A percentile compares a stretch with the other conserved stretches of the same genome.
phyloP scores from a whole-genome alignment of 345 rosid genomes.

The Euphorbia peplus region DNA sequence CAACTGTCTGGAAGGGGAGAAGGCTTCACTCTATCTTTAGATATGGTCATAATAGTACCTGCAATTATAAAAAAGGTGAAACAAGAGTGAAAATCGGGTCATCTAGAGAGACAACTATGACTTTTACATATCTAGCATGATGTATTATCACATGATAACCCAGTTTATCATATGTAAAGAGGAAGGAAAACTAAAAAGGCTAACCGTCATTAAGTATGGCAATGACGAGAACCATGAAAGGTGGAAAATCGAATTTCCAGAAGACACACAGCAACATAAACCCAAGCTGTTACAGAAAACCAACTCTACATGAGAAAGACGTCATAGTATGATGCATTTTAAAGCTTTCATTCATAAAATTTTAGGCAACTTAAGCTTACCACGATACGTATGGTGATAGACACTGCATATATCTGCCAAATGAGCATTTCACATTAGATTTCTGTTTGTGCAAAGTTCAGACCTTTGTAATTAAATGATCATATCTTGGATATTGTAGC shows the following conservation, averaged over 20 bases:
- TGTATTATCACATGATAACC: too few relatives aligned
- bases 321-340: neutral
- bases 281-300: constrained; percentile 45
- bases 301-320: neutral
- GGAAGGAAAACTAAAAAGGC: constrained; percentile 4
- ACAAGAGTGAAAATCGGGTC: neutral
- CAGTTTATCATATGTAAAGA: too few relatives aligned
- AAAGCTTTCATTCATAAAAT: neutral
- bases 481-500: neutral
- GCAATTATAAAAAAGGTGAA: neutral
- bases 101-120: neutral
- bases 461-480: neutral
- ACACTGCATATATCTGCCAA: constrained; percentile 60
- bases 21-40: constrained; percentile 59
- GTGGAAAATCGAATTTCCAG: constrained; percentile 70
- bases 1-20: constrained; percentile 59
- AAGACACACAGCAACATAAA: constrained; percentile 52
- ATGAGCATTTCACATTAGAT: neutral
- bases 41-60: constrained; percentile 68
- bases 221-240: constrained; percentile 68
- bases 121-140: too few relatives aligned
- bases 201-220: constrained; percentile 66
- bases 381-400: constrained; percentile 63
- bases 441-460: neutral
- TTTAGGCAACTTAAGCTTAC: constrained; percentile 32